These are phyloP conservation scores for Paramecium octaurelia DNA, from an alignment of 73 alveolate species.

Conservation along the genomic window DNA sequence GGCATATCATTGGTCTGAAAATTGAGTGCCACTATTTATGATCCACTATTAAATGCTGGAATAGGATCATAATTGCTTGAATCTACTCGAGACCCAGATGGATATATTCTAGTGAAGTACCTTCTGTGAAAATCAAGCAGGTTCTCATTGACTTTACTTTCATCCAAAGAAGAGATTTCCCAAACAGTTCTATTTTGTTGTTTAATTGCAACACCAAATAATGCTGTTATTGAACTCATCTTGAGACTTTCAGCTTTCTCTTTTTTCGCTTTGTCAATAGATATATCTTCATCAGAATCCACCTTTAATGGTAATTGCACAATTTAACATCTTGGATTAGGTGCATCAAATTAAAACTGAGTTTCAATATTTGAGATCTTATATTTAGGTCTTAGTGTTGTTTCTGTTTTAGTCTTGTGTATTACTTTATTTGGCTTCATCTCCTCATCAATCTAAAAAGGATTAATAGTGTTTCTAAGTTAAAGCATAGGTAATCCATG, in stretches of 20 bases:
- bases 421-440: background rate
- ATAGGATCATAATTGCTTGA: constrained; percentile 91
- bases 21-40: constrained; percentile 89
- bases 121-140: constrained; percentile 70
- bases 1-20: constrained; percentile 85
- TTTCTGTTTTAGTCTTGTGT: background rate
- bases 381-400: constrained; percentile 16
- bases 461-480: background rate
- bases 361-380: background rate
- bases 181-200: background rate
- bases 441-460: background rate
- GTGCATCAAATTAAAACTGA: background rate
- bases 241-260: constrained; percentile 4
- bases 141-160: constrained; percentile 24
- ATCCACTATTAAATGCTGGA: constrained; percentile 84
- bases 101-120: constrained; percentile 87
- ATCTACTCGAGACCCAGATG: constrained; percentile 83
- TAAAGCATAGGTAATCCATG: background rate
- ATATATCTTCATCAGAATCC: constrained; percentile 29
- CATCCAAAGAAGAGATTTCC: constrained; percentile 20
- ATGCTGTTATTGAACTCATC: constrained; percentile 40
- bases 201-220: constrained; percentile 4
- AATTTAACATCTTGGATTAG: constrained; percentile 27
- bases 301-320: background rate
- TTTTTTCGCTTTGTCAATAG: background rate